Percentiles rank a stretch among this genome's conserved stretches.
phyloP scores from a whole-genome alignment of 352 stramenopile species.

The Globisporangium orthogonon region DNA sequence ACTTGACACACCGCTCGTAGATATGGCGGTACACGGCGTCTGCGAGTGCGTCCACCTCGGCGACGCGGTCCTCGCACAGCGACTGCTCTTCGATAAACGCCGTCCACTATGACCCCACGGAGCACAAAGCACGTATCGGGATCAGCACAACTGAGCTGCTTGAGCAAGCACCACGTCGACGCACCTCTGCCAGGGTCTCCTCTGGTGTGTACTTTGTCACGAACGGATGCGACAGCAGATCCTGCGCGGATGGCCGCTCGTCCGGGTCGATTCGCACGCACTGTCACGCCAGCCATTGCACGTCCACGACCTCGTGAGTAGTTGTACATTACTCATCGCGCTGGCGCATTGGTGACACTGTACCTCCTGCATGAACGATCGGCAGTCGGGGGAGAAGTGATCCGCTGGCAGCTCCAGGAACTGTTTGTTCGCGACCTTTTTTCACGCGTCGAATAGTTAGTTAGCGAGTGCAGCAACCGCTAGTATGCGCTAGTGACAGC shows the following conservation, averaged over 20 bases:
- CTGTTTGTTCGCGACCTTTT: conserved; percentile 73
- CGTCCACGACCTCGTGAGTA: neutral
- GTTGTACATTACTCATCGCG: neutral
- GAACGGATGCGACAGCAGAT: conserved; percentile 66
- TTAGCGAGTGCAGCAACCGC: neutral
- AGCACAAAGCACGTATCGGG: neutral
- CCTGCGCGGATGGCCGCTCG: conserved; percentile 53
- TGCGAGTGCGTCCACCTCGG: conserved; percentile 55
- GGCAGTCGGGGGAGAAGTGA: conserved; percentile 58
- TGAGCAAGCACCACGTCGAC: neutral
- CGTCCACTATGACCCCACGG: conserved; percentile 31
- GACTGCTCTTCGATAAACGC: conserved; percentile 48
- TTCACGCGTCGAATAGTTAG: neutral
- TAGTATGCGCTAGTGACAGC: neutral
- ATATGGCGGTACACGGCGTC: conserved; percentile 79
- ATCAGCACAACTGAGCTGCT: neutral
- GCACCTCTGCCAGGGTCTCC: conserved; percentile 63
- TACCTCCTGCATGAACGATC: conserved; percentile 67
- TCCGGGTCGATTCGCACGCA: conserved; percentile 66
- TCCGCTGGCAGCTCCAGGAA: conserved; percentile 58
- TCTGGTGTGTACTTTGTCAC: conserved; percentile 57
- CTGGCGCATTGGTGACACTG: neutral
- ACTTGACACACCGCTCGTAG: conserved; percentile 69
- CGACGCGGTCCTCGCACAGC: conserved; percentile 50
- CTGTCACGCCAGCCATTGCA: conserved; percentile 7